Percentiles rank a stretch among this genome's conserved stretches.
These are phyloP conservation scores for Stromatinia cepivora DNA, from an alignment of 2,329 filamentous ascomycete genomes.

Conservation along the genomic window DNA sequence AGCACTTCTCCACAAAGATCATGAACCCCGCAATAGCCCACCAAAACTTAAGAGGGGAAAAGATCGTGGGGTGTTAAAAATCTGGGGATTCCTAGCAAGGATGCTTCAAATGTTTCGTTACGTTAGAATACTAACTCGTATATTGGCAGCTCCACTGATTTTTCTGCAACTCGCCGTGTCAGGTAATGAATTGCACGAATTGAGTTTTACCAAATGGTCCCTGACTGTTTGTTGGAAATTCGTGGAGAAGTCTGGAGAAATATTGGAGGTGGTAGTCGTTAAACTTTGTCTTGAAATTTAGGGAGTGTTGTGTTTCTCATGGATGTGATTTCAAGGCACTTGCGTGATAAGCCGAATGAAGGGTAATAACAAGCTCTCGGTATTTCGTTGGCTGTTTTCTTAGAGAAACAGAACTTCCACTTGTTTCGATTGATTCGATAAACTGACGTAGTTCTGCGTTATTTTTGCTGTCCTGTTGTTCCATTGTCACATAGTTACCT, in stretches of 20 bases:
- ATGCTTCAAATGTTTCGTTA: not conserved
- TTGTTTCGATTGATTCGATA: not conserved
- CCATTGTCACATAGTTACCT: not conserved
- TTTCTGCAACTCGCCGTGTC: slow-evolving; percentile 7
- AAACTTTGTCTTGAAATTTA: not conserved
- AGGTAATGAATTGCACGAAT: slow-evolving; percentile 1
- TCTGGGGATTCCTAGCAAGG: not conserved
- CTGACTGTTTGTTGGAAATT: not conserved
- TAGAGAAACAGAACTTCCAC: not conserved
- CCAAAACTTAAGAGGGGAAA: not conserved
- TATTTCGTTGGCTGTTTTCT: not conserved
- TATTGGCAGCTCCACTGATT: slow-evolving; percentile 7
- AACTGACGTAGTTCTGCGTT: not conserved
- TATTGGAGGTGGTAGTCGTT: not conserved
- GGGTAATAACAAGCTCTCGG: not conserved
- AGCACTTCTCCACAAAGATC: not conserved
- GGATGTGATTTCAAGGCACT: not conserved
- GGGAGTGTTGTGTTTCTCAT: not conserved
- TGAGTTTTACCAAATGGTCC: not conserved
- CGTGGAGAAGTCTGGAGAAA: slow-evolving; percentile 13
- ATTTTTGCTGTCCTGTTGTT: not conserved
- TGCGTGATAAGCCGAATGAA: not conserved
- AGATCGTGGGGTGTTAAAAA: not conserved
- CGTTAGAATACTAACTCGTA: not conserved
- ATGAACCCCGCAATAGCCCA: not conserved